Conservation (phyloP, 2,329 filamentous ascomycete genomes). For the Emmonsiellopsis sp. region DNA sequence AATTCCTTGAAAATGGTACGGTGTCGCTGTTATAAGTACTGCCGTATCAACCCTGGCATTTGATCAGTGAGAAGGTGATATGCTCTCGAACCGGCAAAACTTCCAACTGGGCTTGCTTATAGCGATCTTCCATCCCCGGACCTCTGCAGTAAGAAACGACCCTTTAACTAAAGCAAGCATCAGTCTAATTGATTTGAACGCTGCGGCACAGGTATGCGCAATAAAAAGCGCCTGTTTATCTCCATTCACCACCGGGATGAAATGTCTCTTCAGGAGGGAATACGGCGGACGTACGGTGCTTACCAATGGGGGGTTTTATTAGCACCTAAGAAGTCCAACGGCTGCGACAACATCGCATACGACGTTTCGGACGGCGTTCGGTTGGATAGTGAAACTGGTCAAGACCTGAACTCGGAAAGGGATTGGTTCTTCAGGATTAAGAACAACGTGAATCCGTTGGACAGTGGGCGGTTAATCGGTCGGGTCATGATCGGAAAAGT, state of each 20-base stretch:
- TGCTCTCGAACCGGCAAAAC: not conserved
- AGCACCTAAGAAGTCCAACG: conserved; percentile 1
- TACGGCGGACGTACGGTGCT: not conserved
- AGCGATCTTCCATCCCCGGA: not conserved
- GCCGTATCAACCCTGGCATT: not conserved
- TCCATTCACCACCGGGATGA: conserved; percentile 1
- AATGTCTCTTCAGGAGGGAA: conserved; percentile 1
- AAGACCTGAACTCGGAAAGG: conserved; percentile 2
- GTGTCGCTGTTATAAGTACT: not conserved
- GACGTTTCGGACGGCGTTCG: conserved; percentile 2
- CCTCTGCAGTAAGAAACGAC: not conserved
- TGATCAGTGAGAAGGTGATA: not conserved
- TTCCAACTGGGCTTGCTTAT: not conserved
- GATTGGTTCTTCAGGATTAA: conserved; percentile 2
- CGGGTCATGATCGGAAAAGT: conserved; percentile 6
- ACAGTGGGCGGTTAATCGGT: conserved; percentile 3
- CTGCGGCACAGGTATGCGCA: conserved; percentile 1
- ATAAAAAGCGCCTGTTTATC: conserved; percentile 1
- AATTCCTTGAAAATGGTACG: not conserved
- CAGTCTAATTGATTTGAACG: conserved; percentile 1
- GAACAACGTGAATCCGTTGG: conserved; percentile 3
- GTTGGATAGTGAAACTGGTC: not conserved
- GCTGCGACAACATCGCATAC: conserved; percentile 1
- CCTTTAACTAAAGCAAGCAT: not conserved
- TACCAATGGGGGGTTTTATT: conserved; percentile 1